A percentile compares a stretch with the other conserved stretches of the same genome.
Evolutionary conservation across 805 yeast genomes (phyloP).

Genomic region (Kuraishia piskuri): DNA sequence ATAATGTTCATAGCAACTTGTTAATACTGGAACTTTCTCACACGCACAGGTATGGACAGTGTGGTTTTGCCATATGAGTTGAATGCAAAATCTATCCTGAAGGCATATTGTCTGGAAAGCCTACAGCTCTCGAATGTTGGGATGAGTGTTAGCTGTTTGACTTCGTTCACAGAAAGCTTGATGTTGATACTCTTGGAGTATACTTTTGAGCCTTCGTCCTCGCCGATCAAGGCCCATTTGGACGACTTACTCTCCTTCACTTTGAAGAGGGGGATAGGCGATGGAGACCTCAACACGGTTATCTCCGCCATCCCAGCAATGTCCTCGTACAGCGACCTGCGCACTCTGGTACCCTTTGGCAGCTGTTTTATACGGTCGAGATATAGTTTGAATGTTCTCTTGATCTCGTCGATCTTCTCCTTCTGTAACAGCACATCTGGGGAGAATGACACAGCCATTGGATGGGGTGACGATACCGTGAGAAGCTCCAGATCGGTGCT

Average conservation of each 20-base stretch:
- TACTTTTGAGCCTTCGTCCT: background rate
- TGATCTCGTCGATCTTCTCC: background rate
- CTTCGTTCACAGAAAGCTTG: background rate
- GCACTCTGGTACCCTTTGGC: background rate
- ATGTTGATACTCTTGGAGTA: background rate
- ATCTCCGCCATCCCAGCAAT: background rate
- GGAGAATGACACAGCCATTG: background rate
- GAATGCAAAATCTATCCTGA: conserved; percentile 8
- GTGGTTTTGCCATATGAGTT: conserved; percentile 1
- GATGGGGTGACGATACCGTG: background rate
- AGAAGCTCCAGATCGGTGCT: background rate
- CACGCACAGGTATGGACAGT: conserved; percentile 7
- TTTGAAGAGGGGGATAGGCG: background rate
- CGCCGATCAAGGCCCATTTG: background rate
- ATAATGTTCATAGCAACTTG: too few species aligned
- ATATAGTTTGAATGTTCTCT: background rate
- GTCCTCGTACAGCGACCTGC: background rate
- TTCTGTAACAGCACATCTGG: background rate
- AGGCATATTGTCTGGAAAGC: conserved; percentile 47
- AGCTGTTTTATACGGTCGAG: background rate
- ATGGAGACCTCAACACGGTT: background rate
- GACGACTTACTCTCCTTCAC: background rate
- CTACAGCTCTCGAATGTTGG: conserved; percentile 61
- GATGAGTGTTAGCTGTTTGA: conserved; percentile 31
- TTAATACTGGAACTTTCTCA: conserved; percentile 8